Conservation (phyloP, 192 early-diverging fungal genomes). For the Gryganskiella cystojenkinii region DNA sequence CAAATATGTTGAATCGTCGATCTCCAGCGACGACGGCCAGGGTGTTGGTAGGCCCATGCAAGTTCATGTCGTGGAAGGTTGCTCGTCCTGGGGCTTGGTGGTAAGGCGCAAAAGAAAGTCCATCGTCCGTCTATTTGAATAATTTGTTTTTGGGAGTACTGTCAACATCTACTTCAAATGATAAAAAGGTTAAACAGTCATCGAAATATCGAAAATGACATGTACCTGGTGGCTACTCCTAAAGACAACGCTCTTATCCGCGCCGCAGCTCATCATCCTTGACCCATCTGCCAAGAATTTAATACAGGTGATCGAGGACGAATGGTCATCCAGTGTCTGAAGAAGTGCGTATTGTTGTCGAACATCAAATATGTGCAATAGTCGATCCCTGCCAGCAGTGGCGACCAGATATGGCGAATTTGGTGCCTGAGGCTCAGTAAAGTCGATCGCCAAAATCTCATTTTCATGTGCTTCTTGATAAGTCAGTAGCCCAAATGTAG, state of each 20-base stretch:
- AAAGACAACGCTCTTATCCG: constrained; percentile 81
- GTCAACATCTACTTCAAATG: too few species aligned
- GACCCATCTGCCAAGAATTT: constrained; percentile 72
- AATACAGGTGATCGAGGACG: constrained; percentile 82
- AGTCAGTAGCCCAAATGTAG: constrained; percentile 66
- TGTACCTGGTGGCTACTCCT: background rate
- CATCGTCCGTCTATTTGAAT: constrained; percentile 25
- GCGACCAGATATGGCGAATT: constrained; percentile 67
- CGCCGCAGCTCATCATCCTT: constrained; percentile 79
- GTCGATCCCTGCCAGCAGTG: constrained; percentile 79
- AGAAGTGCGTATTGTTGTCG: constrained; percentile 65
- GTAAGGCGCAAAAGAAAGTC: constrained; percentile 61
- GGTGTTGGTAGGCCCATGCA: constrained; percentile 65
- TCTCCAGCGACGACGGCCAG: constrained; percentile 77
- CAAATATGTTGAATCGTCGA: constrained; percentile 69
- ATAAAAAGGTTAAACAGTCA: too few species aligned
- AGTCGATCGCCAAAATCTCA: constrained; percentile 83
- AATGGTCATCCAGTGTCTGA: constrained; percentile 87
- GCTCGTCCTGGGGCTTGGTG: constrained; percentile 77
- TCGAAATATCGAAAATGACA: too few species aligned
- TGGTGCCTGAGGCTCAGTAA: constrained; percentile 55
- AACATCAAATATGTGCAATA: constrained; percentile 82
- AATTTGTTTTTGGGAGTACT: too few species aligned
- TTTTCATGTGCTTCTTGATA: constrained; percentile 83
- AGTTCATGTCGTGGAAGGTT: constrained; percentile 79